Evolutionary conservation across 2,329 filamentous ascomycete genomes (phyloP), one percentile per base, ranked within the genome.

Genomic region (Pseudogymnoascus destructans): DNA sequence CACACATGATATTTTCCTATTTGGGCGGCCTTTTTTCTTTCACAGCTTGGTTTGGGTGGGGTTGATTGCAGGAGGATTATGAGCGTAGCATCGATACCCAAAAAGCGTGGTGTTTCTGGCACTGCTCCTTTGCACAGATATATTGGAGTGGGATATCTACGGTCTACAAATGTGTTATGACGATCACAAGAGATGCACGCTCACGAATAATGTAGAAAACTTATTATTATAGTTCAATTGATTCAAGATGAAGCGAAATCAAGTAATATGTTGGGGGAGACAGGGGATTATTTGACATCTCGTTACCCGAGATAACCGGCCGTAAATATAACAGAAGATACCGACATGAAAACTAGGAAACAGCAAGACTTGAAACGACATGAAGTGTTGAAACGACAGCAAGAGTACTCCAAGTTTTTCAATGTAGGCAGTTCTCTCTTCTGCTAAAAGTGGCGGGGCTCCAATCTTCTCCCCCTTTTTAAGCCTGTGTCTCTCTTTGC

Each of bases 21-120:
- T 52, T 52, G 71, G 69, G 70, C 63, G 66, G 67, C 66, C 64
- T 65, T 64, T 67, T 69, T 70, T 71, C 69, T 64, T 69, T 69
- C 69, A 69, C 70, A 66, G 67, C 64, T 65, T 61, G 62, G 63
- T 64, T 64, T 65, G 60, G 64, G 66, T 65, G 60, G 62, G 57
- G 55, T 59, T 63, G 59, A 59, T 35, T 33, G 60, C 61, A 59
- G 57, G 59, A 58, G 55, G 32, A 61, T 61, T 61, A 58, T 62
- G 62, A 63, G 23, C 62, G 30, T 32, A 62, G 61, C 60, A 59
- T 65, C 46, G 65, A 67, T 68, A 68, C 65, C 66, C 66, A 61
- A 65, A 65, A 63, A 52, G 46, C 25, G 46, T 52, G 46, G 46
- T 49, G 42, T 49, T 42, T 25, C 21, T 49, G 23, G 42, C 42